Conservation (phyloP, 768 basidiomycete genomes). For the Aureoboletus auriporus region DNA sequence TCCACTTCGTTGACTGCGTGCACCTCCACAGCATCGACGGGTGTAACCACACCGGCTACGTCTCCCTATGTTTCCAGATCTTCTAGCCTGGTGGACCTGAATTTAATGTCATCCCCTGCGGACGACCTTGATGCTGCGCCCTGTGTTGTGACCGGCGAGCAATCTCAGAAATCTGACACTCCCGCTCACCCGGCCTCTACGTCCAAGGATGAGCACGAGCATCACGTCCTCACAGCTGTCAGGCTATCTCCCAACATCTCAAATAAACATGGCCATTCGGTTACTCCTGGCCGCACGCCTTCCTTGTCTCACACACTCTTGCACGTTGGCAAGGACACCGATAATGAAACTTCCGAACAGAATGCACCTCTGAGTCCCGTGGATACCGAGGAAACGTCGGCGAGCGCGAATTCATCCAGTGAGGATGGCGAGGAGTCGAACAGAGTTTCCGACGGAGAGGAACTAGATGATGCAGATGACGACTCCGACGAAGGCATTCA, state of each 20-base stretch:
- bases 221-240: conserved; percentile 23
- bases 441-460: conserved; percentile 2
- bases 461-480: conserved; percentile 10
- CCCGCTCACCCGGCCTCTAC: background rate
- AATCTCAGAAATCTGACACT: background rate
- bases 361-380: conserved; percentile 4
- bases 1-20: conserved; percentile 22
- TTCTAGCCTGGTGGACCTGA: conserved; percentile 16
- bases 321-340: conserved; percentile 4
- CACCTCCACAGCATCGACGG: conserved; percentile 16
- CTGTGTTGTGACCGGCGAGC: background rate
- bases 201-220: conserved; percentile 15
- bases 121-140: background rate
- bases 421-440: conserved; percentile 10
- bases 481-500: conserved; percentile 15
- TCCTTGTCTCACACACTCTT: conserved; percentile 4
- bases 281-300: background rate
- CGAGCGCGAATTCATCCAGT: conserved; percentile 7
- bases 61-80: conserved; percentile 21
- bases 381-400: conserved; percentile 8
- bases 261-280: conserved; percentile 4
- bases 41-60: conserved; percentile 15
- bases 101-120: background rate
- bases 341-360: conserved; percentile 1
- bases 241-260: conserved; percentile 19